Evolutionary conservation across 768 basidiomycete genomes (phyloP).

Genomic region (Xerocomus spinulosus): DNA sequence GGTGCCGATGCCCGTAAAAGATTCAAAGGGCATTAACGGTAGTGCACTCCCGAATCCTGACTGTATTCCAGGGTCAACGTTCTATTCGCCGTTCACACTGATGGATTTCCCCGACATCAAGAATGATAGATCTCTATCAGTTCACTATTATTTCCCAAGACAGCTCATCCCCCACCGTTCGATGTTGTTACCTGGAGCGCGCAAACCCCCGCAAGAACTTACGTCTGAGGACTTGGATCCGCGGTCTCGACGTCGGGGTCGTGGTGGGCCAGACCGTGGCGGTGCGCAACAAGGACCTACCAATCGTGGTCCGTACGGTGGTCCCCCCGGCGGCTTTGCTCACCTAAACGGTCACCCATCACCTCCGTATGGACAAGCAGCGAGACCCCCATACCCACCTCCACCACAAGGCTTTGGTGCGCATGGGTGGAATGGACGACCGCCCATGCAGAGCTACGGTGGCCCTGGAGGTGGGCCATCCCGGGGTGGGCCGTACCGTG

Average conservation of each 20-base stretch:
- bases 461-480: constrained; percentile 25
- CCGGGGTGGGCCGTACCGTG: constrained; percentile 26
- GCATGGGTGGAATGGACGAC: constrained; percentile 31
- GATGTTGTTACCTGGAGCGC: constrained; percentile 70
- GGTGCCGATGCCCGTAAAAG: constrained; percentile 58
- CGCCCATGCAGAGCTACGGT: constrained; percentile 30
- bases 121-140: constrained; percentile 85
- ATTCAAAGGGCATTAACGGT: constrained; percentile 79
- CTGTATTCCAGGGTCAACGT: constrained; percentile 89
- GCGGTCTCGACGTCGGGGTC: constrained; percentile 52
- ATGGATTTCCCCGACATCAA: constrained; percentile 71
- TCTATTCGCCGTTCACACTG: constrained; percentile 64
- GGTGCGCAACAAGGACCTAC: constrained; percentile 31
- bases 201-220: constrained; percentile 54
- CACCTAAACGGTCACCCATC: constrained; percentile 17
- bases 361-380: constrained; percentile 17
- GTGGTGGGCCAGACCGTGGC: constrained; percentile 37
- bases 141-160: constrained; percentile 83
- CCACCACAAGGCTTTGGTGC: constrained; percentile 28
- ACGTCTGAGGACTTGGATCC: constrained; percentile 65
- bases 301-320: constrained; percentile 22
- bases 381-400: constrained; percentile 18
- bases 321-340: constrained; percentile 8
- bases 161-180: constrained; percentile 85
- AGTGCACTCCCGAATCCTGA: constrained; percentile 77